Conservation (phyloP, 805 yeast genomes). For the Pichia occidentalis region DNA sequence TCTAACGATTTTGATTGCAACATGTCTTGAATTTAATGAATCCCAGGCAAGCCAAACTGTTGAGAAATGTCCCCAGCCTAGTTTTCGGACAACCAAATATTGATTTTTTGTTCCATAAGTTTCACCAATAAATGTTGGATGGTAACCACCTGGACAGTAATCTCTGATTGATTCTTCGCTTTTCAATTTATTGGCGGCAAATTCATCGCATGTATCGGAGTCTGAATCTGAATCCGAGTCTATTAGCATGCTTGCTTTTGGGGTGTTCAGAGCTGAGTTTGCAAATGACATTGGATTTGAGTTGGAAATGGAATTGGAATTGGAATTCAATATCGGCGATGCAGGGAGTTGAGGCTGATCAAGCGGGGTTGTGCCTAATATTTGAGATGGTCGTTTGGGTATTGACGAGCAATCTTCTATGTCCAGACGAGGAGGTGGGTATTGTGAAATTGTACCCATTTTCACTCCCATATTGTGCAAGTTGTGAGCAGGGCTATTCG, state of each 20-base stretch:
- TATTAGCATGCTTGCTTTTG: too few relatives aligned
- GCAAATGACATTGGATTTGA: not conserved
- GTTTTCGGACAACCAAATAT: slow-evolving; percentile 45
- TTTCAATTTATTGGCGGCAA: slow-evolving; percentile 22
- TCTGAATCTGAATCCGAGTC: slow-evolving; percentile 20
- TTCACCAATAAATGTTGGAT: slow-evolving; percentile 54
- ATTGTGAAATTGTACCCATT: too few relatives aligned
- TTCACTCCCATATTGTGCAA: too few relatives aligned
- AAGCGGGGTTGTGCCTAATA: too few relatives aligned
- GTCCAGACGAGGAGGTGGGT: too few relatives aligned
- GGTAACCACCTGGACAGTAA: slow-evolving; percentile 58
- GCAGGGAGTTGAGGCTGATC: too few relatives aligned
- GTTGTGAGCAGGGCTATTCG: too few relatives aligned
- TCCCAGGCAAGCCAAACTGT: slow-evolving; percentile 63
- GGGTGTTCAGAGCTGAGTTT: not conserved
- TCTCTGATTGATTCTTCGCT: slow-evolving; percentile 47
- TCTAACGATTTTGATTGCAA: slow-evolving; percentile 58
- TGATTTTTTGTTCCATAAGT: slow-evolving; percentile 38
- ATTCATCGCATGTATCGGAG: slow-evolving; percentile 20
- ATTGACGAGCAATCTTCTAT: too few relatives aligned
- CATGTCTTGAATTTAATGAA: slow-evolving; percentile 35
- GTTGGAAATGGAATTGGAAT: not conserved
- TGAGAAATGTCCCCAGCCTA: slow-evolving; percentile 70
- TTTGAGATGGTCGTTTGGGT: too few relatives aligned
- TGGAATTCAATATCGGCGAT: too few relatives aligned